Evolutionary conservation across 257 asterid species (phyloP).

Genomic region (Coffea eugenioides): DNA sequence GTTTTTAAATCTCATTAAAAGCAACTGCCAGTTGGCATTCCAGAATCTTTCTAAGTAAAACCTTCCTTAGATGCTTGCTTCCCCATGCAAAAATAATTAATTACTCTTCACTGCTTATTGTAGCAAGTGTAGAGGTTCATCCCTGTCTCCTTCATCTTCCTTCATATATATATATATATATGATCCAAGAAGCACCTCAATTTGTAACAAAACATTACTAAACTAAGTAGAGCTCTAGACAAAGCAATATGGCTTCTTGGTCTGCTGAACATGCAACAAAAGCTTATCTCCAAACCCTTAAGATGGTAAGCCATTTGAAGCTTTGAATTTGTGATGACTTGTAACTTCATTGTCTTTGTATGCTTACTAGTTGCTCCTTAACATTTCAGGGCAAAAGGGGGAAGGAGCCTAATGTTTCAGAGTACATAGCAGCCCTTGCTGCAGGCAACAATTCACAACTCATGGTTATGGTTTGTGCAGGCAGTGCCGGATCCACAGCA

Average conservation of each 20-base stretch:
- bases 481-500: slow-evolving; percentile 6
- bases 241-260: slow-evolving; percentile 29
- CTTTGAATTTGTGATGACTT: background rate
- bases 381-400: slow-evolving; percentile 23
- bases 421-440: slow-evolving; percentile 25
- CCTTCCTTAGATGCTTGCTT: slow-evolving; percentile 26
- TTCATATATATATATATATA: background rate
- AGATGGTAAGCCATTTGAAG: slow-evolving; percentile 19
- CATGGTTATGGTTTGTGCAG: slow-evolving; percentile 22
- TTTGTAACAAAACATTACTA: background rate
- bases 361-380: background rate
- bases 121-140: background rate
- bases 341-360: background rate
- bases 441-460: slow-evolving; percentile 28
- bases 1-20: background rate
- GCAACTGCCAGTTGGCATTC: slow-evolving; percentile 5
- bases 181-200: background rate
- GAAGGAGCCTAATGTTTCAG: slow-evolving; percentile 20
- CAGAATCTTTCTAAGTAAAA: slow-evolving; percentile 21
- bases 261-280: slow-evolving; percentile 35
- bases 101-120: background rate
- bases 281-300: slow-evolving; percentile 27
- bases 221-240: background rate
- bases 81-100: slow-evolving; percentile 3
- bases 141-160: background rate